A percentile compares a stretch with the other conserved stretches of the same genome.
Evolutionary conservation across 139 green algal genomes (phyloP).

Genomic region (Zygnema cylindricum): DNA sequence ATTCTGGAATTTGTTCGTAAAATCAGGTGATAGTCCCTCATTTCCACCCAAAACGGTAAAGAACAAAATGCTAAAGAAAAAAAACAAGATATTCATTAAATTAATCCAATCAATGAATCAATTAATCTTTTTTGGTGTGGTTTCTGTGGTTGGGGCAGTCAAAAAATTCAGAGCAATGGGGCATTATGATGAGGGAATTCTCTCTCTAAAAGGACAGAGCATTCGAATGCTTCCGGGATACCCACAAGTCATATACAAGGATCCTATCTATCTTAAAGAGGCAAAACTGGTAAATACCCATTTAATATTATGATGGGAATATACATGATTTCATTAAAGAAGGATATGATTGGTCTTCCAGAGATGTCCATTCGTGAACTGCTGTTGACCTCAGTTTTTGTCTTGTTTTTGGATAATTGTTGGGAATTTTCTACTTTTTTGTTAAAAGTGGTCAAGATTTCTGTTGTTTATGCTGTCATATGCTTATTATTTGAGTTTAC

Average conservation of each 20-base stretch:
- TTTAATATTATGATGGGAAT: too few species aligned
- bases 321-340: too few species aligned
- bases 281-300: not conserved
- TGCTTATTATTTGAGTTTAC: too few species aligned
- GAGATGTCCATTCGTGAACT: too few species aligned
- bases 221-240: not conserved
- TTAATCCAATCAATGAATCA: too few species aligned
- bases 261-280: not conserved
- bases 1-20: not conserved
- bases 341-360: too few species aligned
- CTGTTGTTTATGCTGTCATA: too few species aligned
- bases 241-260: not conserved
- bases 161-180: not conserved
- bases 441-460: too few species aligned
- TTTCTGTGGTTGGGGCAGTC: not conserved
- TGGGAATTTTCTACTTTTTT: too few species aligned
- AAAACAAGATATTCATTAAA: not conserved
- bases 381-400: too few species aligned
- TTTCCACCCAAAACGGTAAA: not conserved
- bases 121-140: not conserved
- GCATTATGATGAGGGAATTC: not conserved
- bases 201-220: constrained; percentile 10
- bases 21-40: not conserved
- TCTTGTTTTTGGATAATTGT: too few species aligned
- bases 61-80: not conserved